A percentile compares a stretch with the other conserved stretches of the same genome.
These are phyloP conservation scores for Tuber microsphaerosporum DNA, from an alignment of 495 filamentous ascomycete genomes.

Conservation along the genomic window DNA sequence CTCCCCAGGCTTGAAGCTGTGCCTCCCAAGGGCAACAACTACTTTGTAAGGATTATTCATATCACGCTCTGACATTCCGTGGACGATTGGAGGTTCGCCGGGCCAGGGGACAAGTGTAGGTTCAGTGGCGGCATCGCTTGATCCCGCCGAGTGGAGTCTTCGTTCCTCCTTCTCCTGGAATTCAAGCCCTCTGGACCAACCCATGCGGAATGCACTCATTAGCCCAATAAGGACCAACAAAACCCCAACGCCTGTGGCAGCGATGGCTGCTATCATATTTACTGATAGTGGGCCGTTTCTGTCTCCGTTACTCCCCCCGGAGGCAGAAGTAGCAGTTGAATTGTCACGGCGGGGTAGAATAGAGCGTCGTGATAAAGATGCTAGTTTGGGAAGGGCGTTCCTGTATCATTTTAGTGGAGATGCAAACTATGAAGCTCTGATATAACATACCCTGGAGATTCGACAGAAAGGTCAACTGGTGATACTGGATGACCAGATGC, in stretches of 20 bases:
- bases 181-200: constrained; percentile 25
- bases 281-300: constrained; percentile 10
- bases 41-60: neutral
- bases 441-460: neutral
- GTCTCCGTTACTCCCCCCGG: neutral
- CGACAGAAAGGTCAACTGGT: neutral
- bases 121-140: neutral
- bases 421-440: neutral
- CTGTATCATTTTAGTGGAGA: neutral
- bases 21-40: constrained; percentile 15
- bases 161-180: constrained; percentile 11
- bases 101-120: constrained; percentile 14
- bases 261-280: constrained; percentile 22
- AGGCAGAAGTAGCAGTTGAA: neutral
- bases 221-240: constrained; percentile 26
- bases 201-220: constrained; percentile 33
- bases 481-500: neutral
- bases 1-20: constrained; percentile 27
- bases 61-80: constrained; percentile 22
- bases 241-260: constrained; percentile 18
- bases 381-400: neutral
- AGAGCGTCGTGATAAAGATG: neutral
- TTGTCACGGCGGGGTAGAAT: neutral
- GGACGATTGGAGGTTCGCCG: constrained; percentile 8
- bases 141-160: neutral